Evolutionary conservation across 2,329 filamentous ascomycete species (phyloP).

Genomic region (Tricladium varicosporioides): DNA sequence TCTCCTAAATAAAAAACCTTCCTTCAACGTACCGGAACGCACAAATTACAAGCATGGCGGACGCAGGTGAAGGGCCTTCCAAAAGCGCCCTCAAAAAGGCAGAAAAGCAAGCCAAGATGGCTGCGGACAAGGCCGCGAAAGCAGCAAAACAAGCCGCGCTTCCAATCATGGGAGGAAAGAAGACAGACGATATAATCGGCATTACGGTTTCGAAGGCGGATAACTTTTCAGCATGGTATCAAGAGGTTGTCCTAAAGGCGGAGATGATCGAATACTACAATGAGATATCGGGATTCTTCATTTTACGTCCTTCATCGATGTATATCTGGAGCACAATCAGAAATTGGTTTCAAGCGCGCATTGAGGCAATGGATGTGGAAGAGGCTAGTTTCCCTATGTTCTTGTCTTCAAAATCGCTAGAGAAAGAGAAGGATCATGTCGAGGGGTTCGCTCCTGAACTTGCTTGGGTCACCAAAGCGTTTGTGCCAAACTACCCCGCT

Average conservation of each 20-base stretch:
- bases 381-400: slow-evolving; percentile 98
- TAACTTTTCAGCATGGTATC: slow-evolving; percentile 94
- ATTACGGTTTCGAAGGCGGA: slow-evolving; percentile 83
- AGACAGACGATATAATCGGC: slow-evolving; percentile 71
- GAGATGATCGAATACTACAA: slow-evolving; percentile 95
- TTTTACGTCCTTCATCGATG: slow-evolving; percentile 72
- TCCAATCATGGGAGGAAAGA: slow-evolving; percentile 56
- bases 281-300: slow-evolving; percentile 96
- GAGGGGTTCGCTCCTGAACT: slow-evolving; percentile 97
- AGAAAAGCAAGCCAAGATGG: slow-evolving; percentile 61
- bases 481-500: slow-evolving; percentile 36
- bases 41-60: slow-evolving; percentile 21
- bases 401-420: slow-evolving; percentile 82
- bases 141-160: slow-evolving; percentile 55
- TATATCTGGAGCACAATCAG: slow-evolving; percentile 65
- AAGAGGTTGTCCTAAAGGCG: slow-evolving; percentile 94
- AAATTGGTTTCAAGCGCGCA: slow-evolving; percentile 68
- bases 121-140: slow-evolving; percentile 61
- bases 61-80: slow-evolving; percentile 40
- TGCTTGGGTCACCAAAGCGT: slow-evolving; percentile 85
- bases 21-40: background rate
- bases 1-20: background rate
- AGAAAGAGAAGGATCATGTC: slow-evolving; percentile 84
- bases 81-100: slow-evolving; percentile 67
- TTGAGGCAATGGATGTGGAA: slow-evolving; percentile 88